Evolutionary conservation across 257 asterid genomes (phyloP).

Genomic region (Solanum medicagineum): DNA sequence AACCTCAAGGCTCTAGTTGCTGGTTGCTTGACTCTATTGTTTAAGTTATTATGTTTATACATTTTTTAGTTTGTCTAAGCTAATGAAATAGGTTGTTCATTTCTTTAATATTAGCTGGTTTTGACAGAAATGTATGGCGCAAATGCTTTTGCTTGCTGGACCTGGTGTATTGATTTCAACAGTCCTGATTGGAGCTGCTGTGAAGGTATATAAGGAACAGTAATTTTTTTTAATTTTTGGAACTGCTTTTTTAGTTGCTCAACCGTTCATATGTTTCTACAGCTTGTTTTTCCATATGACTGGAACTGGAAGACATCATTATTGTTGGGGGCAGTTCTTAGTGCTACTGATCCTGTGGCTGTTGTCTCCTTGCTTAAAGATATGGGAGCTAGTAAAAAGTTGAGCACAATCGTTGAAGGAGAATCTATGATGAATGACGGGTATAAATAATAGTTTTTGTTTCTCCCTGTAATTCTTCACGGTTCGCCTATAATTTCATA

Average conservation of each 20-base stretch:
- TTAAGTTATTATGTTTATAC: background rate
- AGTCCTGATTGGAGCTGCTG: background rate
- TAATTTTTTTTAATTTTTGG: background rate
- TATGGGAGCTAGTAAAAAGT: slow-evolving; percentile 1
- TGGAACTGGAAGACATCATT: slow-evolving; percentile 6
- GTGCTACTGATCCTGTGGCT: slow-evolving; percentile 12
- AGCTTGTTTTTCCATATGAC: slow-evolving; percentile 4
- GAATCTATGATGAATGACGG: slow-evolving; percentile 6
- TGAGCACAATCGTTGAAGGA: slow-evolving; percentile 4
- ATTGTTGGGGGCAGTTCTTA: slow-evolving; percentile 3
- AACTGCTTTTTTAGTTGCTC: background rate
- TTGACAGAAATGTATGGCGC: slow-evolving; percentile 2
- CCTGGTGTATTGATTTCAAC: slow-evolving; percentile 7
- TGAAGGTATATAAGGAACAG: background rate
- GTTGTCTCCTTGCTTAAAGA: slow-evolving; percentile 4
- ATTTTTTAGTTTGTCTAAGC: background rate
- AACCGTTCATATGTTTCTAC: background rate
- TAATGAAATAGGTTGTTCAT: background rate
- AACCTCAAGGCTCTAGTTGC: background rate
- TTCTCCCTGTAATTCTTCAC: background rate
- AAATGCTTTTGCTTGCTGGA: slow-evolving; percentile 11
- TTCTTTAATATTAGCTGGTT: background rate
- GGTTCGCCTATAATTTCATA: background rate
- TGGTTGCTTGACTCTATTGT: background rate
- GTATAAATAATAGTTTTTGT: background rate